Conservation (phyloP, 306 rosid species). For the Aeschynomene evenia region DNA sequence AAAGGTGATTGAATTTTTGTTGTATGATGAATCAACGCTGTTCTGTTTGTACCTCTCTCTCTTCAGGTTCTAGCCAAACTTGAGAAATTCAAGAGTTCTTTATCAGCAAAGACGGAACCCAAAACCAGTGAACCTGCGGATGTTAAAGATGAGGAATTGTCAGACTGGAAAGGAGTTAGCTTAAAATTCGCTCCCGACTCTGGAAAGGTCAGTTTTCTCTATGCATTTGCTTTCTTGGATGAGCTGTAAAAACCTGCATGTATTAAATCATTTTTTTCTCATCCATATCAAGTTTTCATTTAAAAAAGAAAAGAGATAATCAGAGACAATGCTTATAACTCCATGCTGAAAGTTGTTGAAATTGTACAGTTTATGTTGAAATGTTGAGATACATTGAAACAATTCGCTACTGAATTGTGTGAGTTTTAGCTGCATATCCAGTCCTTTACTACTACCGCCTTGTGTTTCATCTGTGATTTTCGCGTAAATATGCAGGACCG, state of each 20-base stretch:
- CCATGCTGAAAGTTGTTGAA: constrained; percentile 1
- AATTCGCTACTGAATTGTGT: neutral
- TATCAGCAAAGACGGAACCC: constrained; percentile 39
- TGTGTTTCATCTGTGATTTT: neutral
- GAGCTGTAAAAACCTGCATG: neutral
- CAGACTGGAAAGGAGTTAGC: constrained; percentile 65
- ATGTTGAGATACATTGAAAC: neutral
- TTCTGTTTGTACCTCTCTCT: neutral
- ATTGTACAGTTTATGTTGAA: neutral
- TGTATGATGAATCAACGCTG: neutral
- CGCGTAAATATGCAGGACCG: constrained; percentile 55
- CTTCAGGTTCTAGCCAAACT: constrained; percentile 79
- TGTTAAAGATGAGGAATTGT: constrained; percentile 44
- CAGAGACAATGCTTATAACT: neutral
- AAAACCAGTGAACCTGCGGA: constrained; percentile 39
- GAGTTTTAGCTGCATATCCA: neutral
- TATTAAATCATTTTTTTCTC: constrained; percentile 6
- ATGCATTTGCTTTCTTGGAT: neutral
- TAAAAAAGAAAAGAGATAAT: neutral
- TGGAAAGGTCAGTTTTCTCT: constrained; percentile 65
- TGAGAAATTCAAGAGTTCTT: constrained; percentile 58
- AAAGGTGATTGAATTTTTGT: neutral
- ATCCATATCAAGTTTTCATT: constrained; percentile 1
- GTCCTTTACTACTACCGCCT: constrained; percentile 1
- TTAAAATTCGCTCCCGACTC: constrained; percentile 58